Conservation (phyloP, 2,329 filamentous ascomycete species). For the Penicillium sp. region DNA sequence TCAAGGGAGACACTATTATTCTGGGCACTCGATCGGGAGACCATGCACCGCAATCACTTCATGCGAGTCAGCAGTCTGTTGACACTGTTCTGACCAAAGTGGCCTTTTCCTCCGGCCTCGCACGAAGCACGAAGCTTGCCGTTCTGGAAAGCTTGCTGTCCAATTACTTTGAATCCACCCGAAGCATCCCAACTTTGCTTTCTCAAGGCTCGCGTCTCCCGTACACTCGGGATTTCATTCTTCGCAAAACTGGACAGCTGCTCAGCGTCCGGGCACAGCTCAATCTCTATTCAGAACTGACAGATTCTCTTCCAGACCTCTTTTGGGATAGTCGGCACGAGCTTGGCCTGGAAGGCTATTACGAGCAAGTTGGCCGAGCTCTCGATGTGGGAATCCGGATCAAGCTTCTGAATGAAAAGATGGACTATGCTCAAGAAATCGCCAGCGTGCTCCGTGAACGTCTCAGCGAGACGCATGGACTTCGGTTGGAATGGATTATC, state of each 20-base stretch:
- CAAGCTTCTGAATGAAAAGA: conserved; percentile 87
- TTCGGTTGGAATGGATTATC: conserved; percentile 89
- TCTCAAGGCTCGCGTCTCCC: conserved; percentile 59
- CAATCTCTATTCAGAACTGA: conserved; percentile 94
- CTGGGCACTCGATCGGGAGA: conserved; percentile 63
- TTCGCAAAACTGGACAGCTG: conserved; percentile 89
- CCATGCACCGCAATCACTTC: conserved; percentile 17
- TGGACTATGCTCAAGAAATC: conserved; percentile 96
- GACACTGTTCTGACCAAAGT: conserved; percentile 81
- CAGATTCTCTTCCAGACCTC: conserved; percentile 87
- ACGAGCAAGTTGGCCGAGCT: conserved; percentile 84
- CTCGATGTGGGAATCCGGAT: conserved; percentile 90
- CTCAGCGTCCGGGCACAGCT: conserved; percentile 83
- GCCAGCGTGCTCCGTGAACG: conserved; percentile 81
- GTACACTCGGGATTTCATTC: conserved; percentile 69
- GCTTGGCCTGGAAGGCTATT: conserved; percentile 86
- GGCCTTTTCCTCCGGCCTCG: conserved; percentile 90
- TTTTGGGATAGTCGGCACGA: conserved; percentile 94
- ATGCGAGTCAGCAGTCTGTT: conserved; percentile 33
- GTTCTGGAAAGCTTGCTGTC: conserved; percentile 79
- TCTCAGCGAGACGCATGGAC: conserved; percentile 82
- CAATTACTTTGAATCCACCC: conserved; percentile 80
- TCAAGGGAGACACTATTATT: conserved; percentile 83
- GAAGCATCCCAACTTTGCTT: conserved; percentile 71
- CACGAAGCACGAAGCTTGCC: conserved; percentile 86